Percentiles rank a stretch among this genome's conserved stretches.
Conservation (phyloP, 2,329 filamentous ascomycete genomes). For the Furcasterigmium furcatum region DNA sequence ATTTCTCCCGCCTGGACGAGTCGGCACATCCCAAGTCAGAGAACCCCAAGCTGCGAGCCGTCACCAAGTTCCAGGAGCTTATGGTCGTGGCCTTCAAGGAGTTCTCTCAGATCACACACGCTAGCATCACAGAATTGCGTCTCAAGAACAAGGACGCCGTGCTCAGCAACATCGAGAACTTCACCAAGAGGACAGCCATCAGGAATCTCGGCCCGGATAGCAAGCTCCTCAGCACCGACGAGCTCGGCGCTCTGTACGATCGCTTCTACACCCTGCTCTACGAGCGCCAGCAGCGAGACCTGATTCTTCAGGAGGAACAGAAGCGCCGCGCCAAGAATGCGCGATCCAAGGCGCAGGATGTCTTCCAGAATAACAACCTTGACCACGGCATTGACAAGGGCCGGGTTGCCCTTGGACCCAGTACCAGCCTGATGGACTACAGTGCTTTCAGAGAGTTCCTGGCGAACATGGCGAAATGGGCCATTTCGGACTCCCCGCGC, state of each 20-base stretch:
- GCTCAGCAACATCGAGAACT: slow-evolving; percentile 92
- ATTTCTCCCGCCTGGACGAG: slow-evolving; percentile 90
- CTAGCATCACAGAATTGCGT: slow-evolving; percentile 83
- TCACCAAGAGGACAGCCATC: slow-evolving; percentile 94
- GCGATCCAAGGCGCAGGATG: slow-evolving; percentile 40
- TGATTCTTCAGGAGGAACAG: slow-evolving; percentile 74
- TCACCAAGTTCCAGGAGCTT: slow-evolving; percentile 94
- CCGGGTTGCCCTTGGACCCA: slow-evolving; percentile 82
- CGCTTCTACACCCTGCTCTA: slow-evolving; percentile 91
- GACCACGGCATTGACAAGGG: slow-evolving; percentile 70
- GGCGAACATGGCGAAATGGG: slow-evolving; percentile 87
- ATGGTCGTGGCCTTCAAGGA: slow-evolving; percentile 99
- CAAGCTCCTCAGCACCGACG: slow-evolving; percentile 81
- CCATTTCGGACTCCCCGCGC: slow-evolving; percentile 78
- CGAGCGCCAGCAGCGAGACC: slow-evolving; percentile 81
- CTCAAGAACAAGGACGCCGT: slow-evolving; percentile 93
- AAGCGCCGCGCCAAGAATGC: slow-evolving; percentile 63
- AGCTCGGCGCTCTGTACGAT: slow-evolving; percentile 88
- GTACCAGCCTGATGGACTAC: slow-evolving; percentile 94
- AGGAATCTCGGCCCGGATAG: slow-evolving; percentile 94
- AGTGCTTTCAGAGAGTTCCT: slow-evolving; percentile 94
- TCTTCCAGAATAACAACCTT: slow-evolving; percentile 26
- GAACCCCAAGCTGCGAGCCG: slow-evolving; percentile 88
- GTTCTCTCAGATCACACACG: slow-evolving; percentile 92
- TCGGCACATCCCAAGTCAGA: slow-evolving; percentile 94